Evolutionary conservation across 2,329 filamentous ascomycete species (phyloP).

Genomic region (Aspergillus novoparasiticus): DNA sequence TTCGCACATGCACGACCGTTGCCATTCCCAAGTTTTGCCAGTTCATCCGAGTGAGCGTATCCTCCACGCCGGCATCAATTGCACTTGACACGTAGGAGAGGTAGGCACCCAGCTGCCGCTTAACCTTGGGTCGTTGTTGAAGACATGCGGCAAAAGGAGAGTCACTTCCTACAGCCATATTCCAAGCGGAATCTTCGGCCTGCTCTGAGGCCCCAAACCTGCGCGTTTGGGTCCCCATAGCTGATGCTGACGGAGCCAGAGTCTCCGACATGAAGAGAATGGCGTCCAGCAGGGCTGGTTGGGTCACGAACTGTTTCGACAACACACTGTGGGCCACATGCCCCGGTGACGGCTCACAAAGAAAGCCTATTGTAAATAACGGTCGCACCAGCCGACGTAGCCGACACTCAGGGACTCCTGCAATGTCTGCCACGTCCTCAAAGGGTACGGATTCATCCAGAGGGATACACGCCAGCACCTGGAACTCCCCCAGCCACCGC

Average conservation of each 20-base stretch:
- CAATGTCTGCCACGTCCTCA: conserved; percentile 47
- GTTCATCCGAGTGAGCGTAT: background rate
- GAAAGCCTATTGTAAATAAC: conserved; percentile 38
- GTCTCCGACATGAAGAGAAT: conserved; percentile 43
- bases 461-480: conserved; percentile 51
- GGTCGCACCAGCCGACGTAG: conserved; percentile 41
- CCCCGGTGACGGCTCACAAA: conserved; percentile 35
- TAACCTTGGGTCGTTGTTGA: conserved; percentile 7
- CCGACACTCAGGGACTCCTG: conserved; percentile 41
- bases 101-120: background rate
- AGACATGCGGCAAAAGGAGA: conserved; percentile 11
- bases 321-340: conserved; percentile 43
- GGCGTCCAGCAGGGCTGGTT: conserved; percentile 40
- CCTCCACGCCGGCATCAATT: background rate
- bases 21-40: background rate
- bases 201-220: too few species aligned
- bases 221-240: conserved; percentile 27
- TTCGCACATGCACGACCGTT: background rate
- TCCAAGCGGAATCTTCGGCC: background rate
- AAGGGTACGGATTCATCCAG: conserved; percentile 36
- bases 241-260: conserved; percentile 38
- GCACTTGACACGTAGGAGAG: conserved; percentile 2
- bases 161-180: conserved; percentile 8
- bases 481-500: conserved; percentile 49
- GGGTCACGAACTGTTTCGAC: conserved; percentile 42